Base-by-base conservation (phyloP, 352 stramenopile species). In the Nothophytophthora sp. region DNA sequence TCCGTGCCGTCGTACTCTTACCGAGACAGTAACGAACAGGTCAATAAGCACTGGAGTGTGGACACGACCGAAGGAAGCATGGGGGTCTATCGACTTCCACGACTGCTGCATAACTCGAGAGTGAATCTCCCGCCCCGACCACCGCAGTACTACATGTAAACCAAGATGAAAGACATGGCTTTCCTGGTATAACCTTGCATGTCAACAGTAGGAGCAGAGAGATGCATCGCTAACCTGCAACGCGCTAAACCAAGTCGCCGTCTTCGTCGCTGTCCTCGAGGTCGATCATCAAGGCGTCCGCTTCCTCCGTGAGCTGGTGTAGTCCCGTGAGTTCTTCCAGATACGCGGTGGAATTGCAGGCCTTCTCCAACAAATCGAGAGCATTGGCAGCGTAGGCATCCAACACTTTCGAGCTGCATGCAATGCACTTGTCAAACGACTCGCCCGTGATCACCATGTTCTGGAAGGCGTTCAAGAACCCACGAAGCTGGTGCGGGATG, bases 361-460 rank as follows among this genome's bases (percentile, higher is more conserved):
- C 81, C 11, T 77, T 74, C 47, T 77, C 44, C 40, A 94, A 46
- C 23, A 94, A 48, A 29, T 41, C 60, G 5, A 88, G 70, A 0
- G 70, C 39, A 30, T 81, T 57, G 5, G 24, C 28, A 13, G 59
- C 39, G 60, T 98, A 99, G 10, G 81, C 87, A 9, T 90, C 73
- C 12, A 99, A 43, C 1, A 99, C 90, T 6, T 73, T 60, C 7
- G 73, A 44, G 29, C 92, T 97, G 67, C 97, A 99, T 18, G 90
- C 97, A 29, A 98, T 99, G 61, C 97, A 99, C 49, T 93, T 90
- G 51, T 89, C 72, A 58, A 99, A 99, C 1, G 93, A 76, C 43
- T 95, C 76, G 12, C 96, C 92, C 5, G 86, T 95, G 42, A 95
- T 76, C 28, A 85, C 52, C 53, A 95, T 70, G 13, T 63, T 68